Evolutionary conservation across 345 rosid species (phyloP).

Genomic region (Adansonia digitata): DNA sequence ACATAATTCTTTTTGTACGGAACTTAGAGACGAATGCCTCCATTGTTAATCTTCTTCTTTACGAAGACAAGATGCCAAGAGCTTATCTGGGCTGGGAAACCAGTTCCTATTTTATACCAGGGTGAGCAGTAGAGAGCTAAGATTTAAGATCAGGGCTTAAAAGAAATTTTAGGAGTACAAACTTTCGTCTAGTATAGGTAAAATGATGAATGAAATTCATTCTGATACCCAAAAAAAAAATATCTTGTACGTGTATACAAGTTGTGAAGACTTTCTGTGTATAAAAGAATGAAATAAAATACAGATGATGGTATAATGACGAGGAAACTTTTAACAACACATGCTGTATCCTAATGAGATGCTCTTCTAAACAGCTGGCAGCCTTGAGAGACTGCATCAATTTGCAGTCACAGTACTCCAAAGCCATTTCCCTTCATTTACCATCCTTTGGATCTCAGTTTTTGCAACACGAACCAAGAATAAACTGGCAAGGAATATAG

Average conservation of each 20-base stretch:
- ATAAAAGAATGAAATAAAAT: constrained; percentile 4
- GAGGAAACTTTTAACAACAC: background rate
- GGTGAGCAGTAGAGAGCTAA: background rate
- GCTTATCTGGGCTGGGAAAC: background rate
- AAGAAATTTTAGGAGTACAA: background rate
- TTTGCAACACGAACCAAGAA: constrained; percentile 62
- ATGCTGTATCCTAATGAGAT: background rate
- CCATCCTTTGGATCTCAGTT: constrained; percentile 48
- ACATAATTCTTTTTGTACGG: background rate
- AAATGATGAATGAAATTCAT: constrained; percentile 1
- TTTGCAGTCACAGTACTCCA: constrained; percentile 5
- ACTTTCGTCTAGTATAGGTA: background rate
- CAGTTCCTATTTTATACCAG: background rate
- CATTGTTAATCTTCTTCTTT: background rate
- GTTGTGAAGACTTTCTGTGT: background rate
- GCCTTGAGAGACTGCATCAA: constrained; percentile 10
- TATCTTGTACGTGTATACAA: background rate
- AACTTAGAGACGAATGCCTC: background rate
- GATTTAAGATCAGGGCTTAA: background rate
- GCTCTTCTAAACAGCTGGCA: background rate
- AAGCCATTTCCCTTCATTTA: constrained; percentile 29
- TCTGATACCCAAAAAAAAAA: background rate
- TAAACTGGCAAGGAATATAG: constrained; percentile 50
- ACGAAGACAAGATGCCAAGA: background rate
- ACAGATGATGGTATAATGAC: background rate